These are phyloP conservation scores for Vigna reflexopilosa DNA, from an alignment of 306 rosid species.

Conservation along the genomic window DNA sequence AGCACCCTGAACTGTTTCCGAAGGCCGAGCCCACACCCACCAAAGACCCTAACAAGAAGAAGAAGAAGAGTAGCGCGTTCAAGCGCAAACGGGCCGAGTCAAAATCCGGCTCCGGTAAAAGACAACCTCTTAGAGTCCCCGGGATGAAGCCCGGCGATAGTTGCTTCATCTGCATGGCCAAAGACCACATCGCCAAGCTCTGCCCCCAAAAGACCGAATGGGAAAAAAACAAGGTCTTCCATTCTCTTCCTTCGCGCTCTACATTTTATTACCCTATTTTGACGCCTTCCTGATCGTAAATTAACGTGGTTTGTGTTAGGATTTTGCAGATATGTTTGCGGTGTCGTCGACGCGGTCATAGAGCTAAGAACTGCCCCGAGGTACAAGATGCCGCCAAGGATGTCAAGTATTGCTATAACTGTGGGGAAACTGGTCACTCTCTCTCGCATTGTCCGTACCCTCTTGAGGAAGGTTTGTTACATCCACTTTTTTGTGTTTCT, in stretches of 20 bases:
- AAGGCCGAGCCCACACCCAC: constrained; percentile 63
- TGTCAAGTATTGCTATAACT: constrained; percentile 75
- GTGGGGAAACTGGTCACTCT: constrained; percentile 87
- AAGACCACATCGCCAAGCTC: constrained; percentile 81
- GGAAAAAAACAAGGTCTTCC: constrained; percentile 68
- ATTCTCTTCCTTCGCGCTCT: not conserved
- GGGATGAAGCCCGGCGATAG: constrained; percentile 96
- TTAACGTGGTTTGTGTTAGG: not conserved
- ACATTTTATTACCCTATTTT: not conserved
- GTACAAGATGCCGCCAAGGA: constrained; percentile 53
- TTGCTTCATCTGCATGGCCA: constrained; percentile 80
- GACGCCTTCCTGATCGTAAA: not conserved
- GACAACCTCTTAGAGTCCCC: constrained; percentile 85
- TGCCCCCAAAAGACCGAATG: constrained; percentile 75
- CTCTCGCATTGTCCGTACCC: constrained; percentile 70
- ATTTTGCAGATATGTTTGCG: constrained; percentile 79
- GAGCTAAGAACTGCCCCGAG: constrained; percentile 81
- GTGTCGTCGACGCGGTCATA: constrained; percentile 86
- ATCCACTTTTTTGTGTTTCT: not conserved
- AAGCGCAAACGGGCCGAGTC: constrained; percentile 57
- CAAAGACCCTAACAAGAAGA: constrained; percentile 61
- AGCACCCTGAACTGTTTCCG: constrained; percentile 60
- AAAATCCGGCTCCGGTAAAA: constrained; percentile 45
- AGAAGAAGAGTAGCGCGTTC: constrained; percentile 43
- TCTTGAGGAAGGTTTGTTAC: constrained; percentile 66